phyloP scores from a whole-genome alignment of 257 asterid species.

The Scutellaria baicalensis region DNA sequence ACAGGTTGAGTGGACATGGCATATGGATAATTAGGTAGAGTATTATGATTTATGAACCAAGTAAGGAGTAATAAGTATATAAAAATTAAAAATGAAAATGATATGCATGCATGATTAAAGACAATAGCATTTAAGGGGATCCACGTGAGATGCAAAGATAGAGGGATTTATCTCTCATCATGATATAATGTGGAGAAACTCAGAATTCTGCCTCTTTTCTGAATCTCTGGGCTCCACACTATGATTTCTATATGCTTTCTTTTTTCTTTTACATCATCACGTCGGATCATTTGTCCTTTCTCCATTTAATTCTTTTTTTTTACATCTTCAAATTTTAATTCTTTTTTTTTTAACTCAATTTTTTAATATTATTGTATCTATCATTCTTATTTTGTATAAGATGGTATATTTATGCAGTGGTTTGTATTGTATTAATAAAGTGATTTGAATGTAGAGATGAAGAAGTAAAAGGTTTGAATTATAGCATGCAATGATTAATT shows the following conservation, averaged over 20 bases:
- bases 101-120: slow-evolving; percentile 12
- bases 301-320: background rate
- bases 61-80: too few relatives aligned
- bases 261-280: background rate
- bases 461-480: background rate
- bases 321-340: too few relatives aligned
- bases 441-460: background rate
- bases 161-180: background rate
- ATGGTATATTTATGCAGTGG: background rate
- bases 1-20: too few relatives aligned
- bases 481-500: background rate
- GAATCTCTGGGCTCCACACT: background rate
- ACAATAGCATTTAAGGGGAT: slow-evolving; percentile 19
- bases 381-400: background rate
- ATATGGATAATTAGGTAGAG: too few relatives aligned
- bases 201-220: slow-evolving; percentile 2
- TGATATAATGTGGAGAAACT: slow-evolving; percentile 9
- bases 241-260: background rate
- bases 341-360: too few relatives aligned
- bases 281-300: slow-evolving; percentile 22
- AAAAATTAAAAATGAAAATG: background rate
- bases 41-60: too few relatives aligned
- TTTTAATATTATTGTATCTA: too few relatives aligned
- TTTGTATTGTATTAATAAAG: background rate
- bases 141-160: slow-evolving; percentile 25